Percentiles rank a stretch among this genome's conserved stretches.
phyloP scores from a whole-genome alignment of 2,329 filamentous ascomycete species.

The Apiospora aurea region DNA sequence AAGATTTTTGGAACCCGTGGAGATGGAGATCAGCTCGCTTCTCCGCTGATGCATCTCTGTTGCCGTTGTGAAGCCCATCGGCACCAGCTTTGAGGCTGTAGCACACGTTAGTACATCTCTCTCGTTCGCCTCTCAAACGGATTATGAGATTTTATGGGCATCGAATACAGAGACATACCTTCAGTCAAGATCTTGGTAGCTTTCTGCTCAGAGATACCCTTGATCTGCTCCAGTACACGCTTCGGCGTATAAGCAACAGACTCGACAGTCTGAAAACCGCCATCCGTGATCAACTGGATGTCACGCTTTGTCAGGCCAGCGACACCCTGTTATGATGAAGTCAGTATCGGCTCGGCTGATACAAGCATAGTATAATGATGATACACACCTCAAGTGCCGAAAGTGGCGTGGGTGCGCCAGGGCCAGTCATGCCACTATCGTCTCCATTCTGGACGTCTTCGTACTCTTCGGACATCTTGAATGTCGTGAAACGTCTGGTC shows the following conservation, averaged over 20 bases:
- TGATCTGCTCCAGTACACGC: constrained; percentile 89
- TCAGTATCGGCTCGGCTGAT: constrained; percentile 2
- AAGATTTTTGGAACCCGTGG: constrained; percentile 95
- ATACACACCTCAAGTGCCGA: constrained; percentile 78
- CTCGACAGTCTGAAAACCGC: constrained; percentile 94
- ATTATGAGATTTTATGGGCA: not conserved
- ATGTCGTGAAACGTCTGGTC: not conserved
- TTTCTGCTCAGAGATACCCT: constrained; percentile 97
- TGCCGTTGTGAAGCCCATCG: constrained; percentile 98
- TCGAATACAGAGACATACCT: constrained; percentile 60
- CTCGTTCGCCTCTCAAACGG: no score
- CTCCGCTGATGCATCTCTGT: constrained; percentile 98
- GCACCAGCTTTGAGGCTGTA: constrained; percentile 92
- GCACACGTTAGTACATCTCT: not conserved
- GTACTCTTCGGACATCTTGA: constrained; percentile 61
- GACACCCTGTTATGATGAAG: constrained; percentile 67
- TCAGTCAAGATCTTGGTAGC: constrained; percentile 89
- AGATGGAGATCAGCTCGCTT: constrained; percentile 97
- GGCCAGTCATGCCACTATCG: constrained; percentile 77
- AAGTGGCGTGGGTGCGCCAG: constrained; percentile 92
- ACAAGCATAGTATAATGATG: constrained; percentile 32
- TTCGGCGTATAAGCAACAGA: constrained; percentile 91
- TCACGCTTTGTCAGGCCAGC: constrained; percentile 92
- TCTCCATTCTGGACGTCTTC: constrained; percentile 73
- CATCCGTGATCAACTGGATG: constrained; percentile 90